Evolutionary conservation across 2,329 filamentous ascomycete genomes (phyloP).

Genomic region (Epichloe gansuensis): DNA sequence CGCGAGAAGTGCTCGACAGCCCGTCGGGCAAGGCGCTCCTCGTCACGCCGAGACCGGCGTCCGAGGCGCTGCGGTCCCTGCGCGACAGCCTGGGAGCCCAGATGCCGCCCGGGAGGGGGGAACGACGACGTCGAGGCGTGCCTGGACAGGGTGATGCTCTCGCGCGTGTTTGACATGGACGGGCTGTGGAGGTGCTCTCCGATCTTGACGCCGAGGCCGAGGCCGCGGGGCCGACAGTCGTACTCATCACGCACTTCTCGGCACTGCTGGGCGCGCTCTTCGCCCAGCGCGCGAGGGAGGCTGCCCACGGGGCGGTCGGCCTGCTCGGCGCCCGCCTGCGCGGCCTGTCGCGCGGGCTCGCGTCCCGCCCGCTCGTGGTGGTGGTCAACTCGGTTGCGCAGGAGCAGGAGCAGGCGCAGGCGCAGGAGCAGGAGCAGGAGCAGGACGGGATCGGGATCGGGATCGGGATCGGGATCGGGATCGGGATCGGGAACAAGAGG

Average conservation of each 20-base stretch:
- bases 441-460: too few relatives aligned
- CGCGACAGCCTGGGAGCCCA: conserved; percentile 28
- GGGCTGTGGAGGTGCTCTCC: conserved; percentile 43
- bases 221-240: too few relatives aligned
- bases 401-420: too few relatives aligned
- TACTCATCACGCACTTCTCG: conserved; percentile 42
- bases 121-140: conserved; percentile 19
- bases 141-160: conserved; percentile 40
- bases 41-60: conserved; percentile 35
- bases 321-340: conserved; percentile 35
- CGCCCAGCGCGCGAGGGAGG: conserved; percentile 30
- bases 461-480: too few relatives aligned
- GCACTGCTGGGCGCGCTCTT: conserved; percentile 40
- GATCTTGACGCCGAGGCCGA: conserved; percentile 30
- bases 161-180: conserved; percentile 45
- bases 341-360: conserved; percentile 28
- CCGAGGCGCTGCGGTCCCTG: conserved; percentile 28
- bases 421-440: too few relatives aligned
- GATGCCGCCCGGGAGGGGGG: conserved; percentile 13
- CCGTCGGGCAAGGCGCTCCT: conserved; percentile 25
- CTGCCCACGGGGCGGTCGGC: conserved; percentile 36
- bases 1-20: conserved; percentile 23
- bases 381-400: conserved; percentile 35
- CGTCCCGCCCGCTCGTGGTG: conserved; percentile 35
- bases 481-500: background rate